Conservation (phyloP, 345 rosid species). For the Gossypium sturtianum region DNA sequence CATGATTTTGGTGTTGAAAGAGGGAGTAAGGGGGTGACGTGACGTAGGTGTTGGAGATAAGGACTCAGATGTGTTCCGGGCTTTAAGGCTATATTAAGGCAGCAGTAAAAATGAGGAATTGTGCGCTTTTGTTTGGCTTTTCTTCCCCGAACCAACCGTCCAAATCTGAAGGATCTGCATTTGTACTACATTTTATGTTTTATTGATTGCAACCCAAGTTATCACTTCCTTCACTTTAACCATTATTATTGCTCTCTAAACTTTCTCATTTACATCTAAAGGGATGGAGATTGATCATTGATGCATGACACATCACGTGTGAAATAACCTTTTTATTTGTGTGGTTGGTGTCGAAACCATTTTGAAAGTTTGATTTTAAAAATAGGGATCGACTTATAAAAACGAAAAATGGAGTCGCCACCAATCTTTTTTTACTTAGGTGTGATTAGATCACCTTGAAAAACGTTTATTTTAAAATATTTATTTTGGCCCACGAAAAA, state of each 20-base stretch:
- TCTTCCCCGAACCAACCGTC: conserved; percentile 20
- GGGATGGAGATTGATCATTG: background rate
- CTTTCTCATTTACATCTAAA: background rate
- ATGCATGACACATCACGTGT: background rate
- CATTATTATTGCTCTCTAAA: conserved; percentile 15
- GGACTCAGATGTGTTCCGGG: conserved; percentile 31
- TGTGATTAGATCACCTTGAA: no score
- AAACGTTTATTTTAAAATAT: no score
- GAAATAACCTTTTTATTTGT: background rate
- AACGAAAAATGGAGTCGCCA: no score
- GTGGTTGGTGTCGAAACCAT: no score
- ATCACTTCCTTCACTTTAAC: conserved; percentile 15
- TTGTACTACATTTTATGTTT: conserved; percentile 8
- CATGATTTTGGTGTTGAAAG: no score
- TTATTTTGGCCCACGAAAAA: no score
- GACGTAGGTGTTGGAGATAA: conserved; percentile 32
- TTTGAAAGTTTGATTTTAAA: no score
- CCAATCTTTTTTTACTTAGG: no score
- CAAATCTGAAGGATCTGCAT: conserved; percentile 18
- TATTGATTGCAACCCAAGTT: conserved; percentile 29
- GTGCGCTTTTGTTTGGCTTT: conserved; percentile 35
- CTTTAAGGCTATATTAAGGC: conserved; percentile 18
- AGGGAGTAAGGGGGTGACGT: no score
- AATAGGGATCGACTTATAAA: no score
- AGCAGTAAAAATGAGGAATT: conserved; percentile 22